Conservation (phyloP, 2,329 filamentous ascomycete species). For the Ophiostoma sp. region DNA sequence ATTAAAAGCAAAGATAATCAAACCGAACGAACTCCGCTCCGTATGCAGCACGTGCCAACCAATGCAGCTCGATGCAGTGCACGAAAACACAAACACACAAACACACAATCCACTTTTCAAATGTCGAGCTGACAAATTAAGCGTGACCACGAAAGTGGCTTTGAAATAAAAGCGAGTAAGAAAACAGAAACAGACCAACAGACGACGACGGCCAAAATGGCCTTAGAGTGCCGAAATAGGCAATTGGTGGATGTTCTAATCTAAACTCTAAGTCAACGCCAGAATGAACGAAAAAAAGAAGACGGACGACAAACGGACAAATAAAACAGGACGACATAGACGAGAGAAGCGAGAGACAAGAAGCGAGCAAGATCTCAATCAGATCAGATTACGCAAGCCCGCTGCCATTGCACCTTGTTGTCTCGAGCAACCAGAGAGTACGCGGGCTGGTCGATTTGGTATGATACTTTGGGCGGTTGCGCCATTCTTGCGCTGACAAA, state of each 20-base stretch:
- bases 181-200: no score
- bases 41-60: no score
- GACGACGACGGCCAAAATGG: neutral
- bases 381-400: no score
- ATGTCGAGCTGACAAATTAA: constrained; percentile 2
- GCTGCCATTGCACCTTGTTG: neutral
- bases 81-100: no score
- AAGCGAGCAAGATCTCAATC: no score
- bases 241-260: neutral
- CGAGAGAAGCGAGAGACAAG: neutral
- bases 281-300: neutral
- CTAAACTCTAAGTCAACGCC: neutral
- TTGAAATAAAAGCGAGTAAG: neutral
- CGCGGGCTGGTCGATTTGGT: neutral
- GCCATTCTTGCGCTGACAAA: neutral
- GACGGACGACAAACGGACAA: no score
- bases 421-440: neutral
- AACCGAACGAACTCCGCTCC: no score
- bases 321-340: neutral
- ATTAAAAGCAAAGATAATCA: no score
- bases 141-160: neutral
- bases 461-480: neutral
- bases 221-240: neutral
- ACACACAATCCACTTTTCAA: neutral
- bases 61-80: neutral